Conservation (phyloP, 2,329 filamentous ascomycete genomes). For the Xylaria sp. region DNA sequence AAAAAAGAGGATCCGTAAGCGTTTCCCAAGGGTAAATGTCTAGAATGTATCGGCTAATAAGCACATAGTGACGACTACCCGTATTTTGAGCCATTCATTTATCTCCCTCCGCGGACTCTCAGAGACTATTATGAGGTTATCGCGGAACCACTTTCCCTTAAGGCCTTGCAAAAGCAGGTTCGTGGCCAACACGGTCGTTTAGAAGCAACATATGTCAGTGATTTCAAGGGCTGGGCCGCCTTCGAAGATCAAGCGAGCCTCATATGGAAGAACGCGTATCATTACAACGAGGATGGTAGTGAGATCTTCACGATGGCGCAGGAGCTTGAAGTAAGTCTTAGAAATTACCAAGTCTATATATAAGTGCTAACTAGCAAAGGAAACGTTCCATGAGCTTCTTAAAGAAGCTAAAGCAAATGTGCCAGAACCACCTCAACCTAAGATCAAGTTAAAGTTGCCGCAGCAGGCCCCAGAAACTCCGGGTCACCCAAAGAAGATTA, state of each 20-base stretch:
- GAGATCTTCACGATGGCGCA: slow-evolving; percentile 82
- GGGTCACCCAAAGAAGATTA: slow-evolving; percentile 70
- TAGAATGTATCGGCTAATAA: slow-evolving; percentile 18
- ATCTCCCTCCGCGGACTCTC: slow-evolving; percentile 78
- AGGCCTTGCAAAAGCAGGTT: slow-evolving; percentile 79
- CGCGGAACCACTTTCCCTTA: slow-evolving; percentile 81
- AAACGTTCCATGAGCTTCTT: slow-evolving; percentile 74
- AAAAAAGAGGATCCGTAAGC: slow-evolving; percentile 73
- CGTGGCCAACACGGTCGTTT: slow-evolving; percentile 77
- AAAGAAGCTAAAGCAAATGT: slow-evolving; percentile 78
- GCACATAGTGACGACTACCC: slow-evolving; percentile 73
- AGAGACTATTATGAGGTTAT: slow-evolving; percentile 91
- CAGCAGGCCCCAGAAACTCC: slow-evolving; percentile 56
- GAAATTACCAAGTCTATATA: slow-evolving; percentile 4
- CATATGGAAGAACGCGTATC: slow-evolving; percentile 88
- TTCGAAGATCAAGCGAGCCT: slow-evolving; percentile 83
- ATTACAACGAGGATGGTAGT: slow-evolving; percentile 92
- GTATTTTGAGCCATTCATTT: slow-evolving; percentile 78
- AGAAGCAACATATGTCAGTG: slow-evolving; percentile 69
- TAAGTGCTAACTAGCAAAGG: slow-evolving; percentile 57
- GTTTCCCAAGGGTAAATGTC: slow-evolving; percentile 6
- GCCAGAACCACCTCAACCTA: slow-evolving; percentile 76
- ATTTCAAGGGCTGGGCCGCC: slow-evolving; percentile 84
- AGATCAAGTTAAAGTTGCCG: slow-evolving; percentile 82
- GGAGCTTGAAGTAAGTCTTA: slow-evolving; percentile 75